Percentiles rank a stretch among this genome's conserved stretches.
phyloP scores from a whole-genome alignment of 2,329 filamentous ascomycete genomes.

The Didymella lethalis region DNA sequence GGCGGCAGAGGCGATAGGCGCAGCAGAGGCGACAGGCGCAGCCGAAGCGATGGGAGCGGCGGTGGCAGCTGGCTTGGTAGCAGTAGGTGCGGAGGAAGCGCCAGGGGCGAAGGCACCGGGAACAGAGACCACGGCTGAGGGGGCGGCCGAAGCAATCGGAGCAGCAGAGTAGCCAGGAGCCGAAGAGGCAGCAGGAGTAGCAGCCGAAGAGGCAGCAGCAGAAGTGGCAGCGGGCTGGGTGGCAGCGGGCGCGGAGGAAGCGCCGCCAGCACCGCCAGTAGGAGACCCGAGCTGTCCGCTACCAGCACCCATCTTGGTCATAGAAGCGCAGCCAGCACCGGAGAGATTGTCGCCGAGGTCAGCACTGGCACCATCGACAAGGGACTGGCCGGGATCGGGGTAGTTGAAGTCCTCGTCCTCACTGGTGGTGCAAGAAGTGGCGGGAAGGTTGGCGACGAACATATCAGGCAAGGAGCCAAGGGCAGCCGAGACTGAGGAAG shows the following conservation, averaged over 20 bases:
- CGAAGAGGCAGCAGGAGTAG: constrained; percentile 13
- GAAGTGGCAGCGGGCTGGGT: constrained; percentile 17
- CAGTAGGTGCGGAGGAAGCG: constrained; percentile 39
- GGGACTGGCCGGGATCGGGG: constrained; percentile 68
- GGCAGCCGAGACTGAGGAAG: constrained; percentile 30
- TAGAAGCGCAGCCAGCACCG: constrained; percentile 40
- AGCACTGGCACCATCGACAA: constrained; percentile 49
- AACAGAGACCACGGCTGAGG: constrained; percentile 4
- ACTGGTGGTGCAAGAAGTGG: constrained; percentile 64
- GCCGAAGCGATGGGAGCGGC: constrained; percentile 25
- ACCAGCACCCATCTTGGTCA: constrained; percentile 44
- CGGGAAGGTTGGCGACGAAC: constrained; percentile 74
- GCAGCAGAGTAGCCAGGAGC: constrained; percentile 13
- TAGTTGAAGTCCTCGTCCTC: constrained; percentile 66
- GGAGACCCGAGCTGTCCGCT: constrained; percentile 41
- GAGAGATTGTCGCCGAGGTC: constrained; percentile 41
- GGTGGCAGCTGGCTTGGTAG: constrained; percentile 6
- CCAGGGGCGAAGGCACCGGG: constrained; percentile 34
- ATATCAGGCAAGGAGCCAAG: constrained; percentile 73
- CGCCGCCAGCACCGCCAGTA: constrained; percentile 13
- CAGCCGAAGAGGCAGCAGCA: constrained; percentile 6
- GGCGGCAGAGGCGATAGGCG: constrained; percentile 5
- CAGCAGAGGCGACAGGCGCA: constrained; percentile 18
- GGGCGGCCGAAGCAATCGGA: constrained; percentile 19
- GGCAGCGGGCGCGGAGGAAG: constrained; percentile 14